Evolutionary conservation across 2,329 filamentous ascomycete species (phyloP), one percentile per base, ranked within the genome.

Genomic region (Penicillium sp.): DNA sequence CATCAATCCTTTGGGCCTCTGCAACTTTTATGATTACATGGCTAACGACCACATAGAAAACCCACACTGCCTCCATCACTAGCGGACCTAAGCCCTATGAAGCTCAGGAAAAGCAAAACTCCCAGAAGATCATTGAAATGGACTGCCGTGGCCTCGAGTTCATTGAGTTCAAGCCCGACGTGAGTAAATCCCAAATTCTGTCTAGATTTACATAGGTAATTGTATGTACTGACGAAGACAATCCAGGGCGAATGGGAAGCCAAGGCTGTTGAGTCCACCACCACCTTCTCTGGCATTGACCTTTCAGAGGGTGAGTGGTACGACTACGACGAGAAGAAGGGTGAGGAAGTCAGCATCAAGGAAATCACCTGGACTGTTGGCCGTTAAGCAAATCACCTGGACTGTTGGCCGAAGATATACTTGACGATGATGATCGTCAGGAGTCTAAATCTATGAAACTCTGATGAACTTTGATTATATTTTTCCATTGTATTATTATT

Each of bases 141-240:
- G 94, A 99, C 78, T 97, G 93, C 74, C 87, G 94, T 62, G 94
- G 94, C 2, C 81, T 97, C 2, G 94, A 99, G 67, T 97, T 99
- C 67, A 86, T 84, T 0, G 90, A 94, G 50, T 99, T 97, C 76
- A 91, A 89, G 68, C 83, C 94, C 36, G 94, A 97, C 78, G 92
- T 94, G 78, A 67, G 81, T 70, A 19, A 13, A 36, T 33, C 31
- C 19, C 12, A n/a, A 13, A 21, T 3, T 17, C 4, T 33, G 10
- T n/a, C 15, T 6, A 7, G 4, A 27, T n/a, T 39, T 19, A 31
- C 27, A 2, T 47, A 23, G 4, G 21, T 25, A 54, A 2, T 1
- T 23, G 12, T 29, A 29, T 25, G 10, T 61, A 27, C 58, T 65
- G 53, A 65, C 49, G 15, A 12, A 10, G 17, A 21, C 4, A 19